phyloP scores from a whole-genome alignment of 768 basidiomycete species.

The Cyclocybe cylindracea region DNA sequence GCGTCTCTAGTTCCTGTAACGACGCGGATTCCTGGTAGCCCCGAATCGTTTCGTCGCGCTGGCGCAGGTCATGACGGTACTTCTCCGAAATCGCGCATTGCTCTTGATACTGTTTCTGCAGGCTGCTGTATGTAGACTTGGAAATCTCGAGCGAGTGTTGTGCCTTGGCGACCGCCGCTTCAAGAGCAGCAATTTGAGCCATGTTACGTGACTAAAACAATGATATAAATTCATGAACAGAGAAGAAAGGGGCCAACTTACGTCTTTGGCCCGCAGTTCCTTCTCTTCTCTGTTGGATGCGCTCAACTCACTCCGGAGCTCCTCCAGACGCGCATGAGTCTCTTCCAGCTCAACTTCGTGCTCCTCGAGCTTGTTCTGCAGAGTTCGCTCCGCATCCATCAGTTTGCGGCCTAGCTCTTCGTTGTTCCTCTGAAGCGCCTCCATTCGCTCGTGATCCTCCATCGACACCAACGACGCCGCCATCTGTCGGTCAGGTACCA shows the following conservation, averaged over 20 bases:
- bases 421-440: constrained; percentile 73
- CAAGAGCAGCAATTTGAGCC: constrained; percentile 67
- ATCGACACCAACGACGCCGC: constrained; percentile 69
- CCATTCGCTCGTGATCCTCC: constrained; percentile 70
- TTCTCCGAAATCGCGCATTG: constrained; percentile 84
- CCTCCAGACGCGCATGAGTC: constrained; percentile 75
- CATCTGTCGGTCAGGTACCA: constrained; percentile 60
- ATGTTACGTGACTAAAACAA: constrained; percentile 57
- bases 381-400: constrained; percentile 68
- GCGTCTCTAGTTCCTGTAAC: constrained; percentile 64
- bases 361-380: constrained; percentile 67
- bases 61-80: constrained; percentile 71
- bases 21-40: constrained; percentile 58
- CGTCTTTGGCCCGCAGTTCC: constrained; percentile 87
- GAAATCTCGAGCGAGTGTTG: constrained; percentile 75
- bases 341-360: constrained; percentile 87
- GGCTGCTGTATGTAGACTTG: constrained; percentile 67
- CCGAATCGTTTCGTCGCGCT: constrained; percentile 74
- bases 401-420: constrained; percentile 74
- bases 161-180: constrained; percentile 78
- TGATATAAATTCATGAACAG: constrained; percentile 2
- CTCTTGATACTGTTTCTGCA: constrained; percentile 89
- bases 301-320: constrained; percentile 72
- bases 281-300: constrained; percentile 91
- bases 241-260: constrained; percentile 28